These are phyloP conservation scores for Fragaria iinumae DNA, from an alignment of 306 rosid genomes.

Conservation along the genomic window DNA sequence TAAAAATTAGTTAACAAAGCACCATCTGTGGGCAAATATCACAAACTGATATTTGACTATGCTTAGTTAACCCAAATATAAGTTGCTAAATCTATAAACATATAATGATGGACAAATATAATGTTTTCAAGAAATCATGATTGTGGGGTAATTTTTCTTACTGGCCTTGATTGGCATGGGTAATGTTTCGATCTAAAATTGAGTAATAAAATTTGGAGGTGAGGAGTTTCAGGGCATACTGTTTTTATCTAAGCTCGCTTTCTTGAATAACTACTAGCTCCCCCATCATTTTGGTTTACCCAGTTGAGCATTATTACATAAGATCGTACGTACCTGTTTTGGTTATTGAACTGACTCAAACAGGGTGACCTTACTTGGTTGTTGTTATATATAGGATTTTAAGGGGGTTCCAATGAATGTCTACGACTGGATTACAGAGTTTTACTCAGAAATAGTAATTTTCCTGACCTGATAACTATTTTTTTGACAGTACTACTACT, in stretches of 20 bases:
- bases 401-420: constrained; percentile 11
- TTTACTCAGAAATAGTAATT: constrained; percentile 40
- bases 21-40: too few species aligned
- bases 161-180: too few species aligned
- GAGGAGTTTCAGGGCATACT: too few species aligned
- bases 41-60: too few species aligned
- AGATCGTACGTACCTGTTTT: neutral
- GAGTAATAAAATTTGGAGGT: too few species aligned
- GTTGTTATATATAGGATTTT: constrained; percentile 5
- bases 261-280: neutral
- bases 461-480: constrained; percentile 23
- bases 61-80: too few species aligned
- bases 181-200: too few species aligned
- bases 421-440: constrained; percentile 22
- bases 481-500: constrained; percentile 6
- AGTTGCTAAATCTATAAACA: too few species aligned
- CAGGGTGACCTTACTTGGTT: neutral
- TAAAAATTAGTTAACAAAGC: too few species aligned
- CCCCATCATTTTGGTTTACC: neutral
- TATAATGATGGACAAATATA: too few species aligned
- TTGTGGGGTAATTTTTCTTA: too few species aligned
- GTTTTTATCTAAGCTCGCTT: neutral
- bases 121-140: too few species aligned
- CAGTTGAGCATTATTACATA: neutral
- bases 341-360: neutral